Evolutionary conservation across 768 basidiomycete genomes (phyloP), one percentile per base, ranked within the genome.

Genomic region (Suillus americanus): DNA sequence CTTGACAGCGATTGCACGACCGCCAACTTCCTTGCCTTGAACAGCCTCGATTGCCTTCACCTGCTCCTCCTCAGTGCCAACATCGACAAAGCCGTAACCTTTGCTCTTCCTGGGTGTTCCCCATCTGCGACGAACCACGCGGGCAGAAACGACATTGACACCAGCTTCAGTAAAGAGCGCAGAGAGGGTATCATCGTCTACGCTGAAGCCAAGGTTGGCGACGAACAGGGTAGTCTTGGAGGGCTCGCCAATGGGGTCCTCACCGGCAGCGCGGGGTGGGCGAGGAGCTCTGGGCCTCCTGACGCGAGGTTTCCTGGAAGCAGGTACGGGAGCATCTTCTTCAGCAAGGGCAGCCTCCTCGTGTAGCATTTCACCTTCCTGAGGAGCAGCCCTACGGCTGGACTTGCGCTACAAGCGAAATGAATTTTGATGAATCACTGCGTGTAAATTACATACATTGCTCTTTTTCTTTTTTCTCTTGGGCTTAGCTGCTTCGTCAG

Each of bases 21-120:
- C 95, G 54, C 87, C 89, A 63, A 99, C 80, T 67, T 97, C 90
- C 77, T 93, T 94, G 75, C 93, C 95, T 70, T 95, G 85, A 67
- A 95, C 85, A 68, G 87, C 86, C 63, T 87, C 87, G 67, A 99
- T 90, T 61, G 95, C 97, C 81, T 95, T 94, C 76, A 89, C 77
- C 82, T 99, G 97, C 78, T 95, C 89, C 70, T 88, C 91, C 78
- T 95, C 90, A 69, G 81, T 81, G 66, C 91, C 94, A 67, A 97
- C 94, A 71, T 99, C 96, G 74, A 99, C 97, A 73, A 99, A 99
- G 61, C 95, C 97, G 77, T 96, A 99, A 63, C 97, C 97, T 80
- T 97, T 97, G 85, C 91, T 94, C 78, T 88, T 91, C 76, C 90
- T 86, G 73, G 90, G 90, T 50, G 86, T 85, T 4, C 93, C 94